These are phyloP conservation scores for Fusarium coffeatum DNA, from an alignment of 2,329 filamentous ascomycete species.

Conservation along the genomic window DNA sequence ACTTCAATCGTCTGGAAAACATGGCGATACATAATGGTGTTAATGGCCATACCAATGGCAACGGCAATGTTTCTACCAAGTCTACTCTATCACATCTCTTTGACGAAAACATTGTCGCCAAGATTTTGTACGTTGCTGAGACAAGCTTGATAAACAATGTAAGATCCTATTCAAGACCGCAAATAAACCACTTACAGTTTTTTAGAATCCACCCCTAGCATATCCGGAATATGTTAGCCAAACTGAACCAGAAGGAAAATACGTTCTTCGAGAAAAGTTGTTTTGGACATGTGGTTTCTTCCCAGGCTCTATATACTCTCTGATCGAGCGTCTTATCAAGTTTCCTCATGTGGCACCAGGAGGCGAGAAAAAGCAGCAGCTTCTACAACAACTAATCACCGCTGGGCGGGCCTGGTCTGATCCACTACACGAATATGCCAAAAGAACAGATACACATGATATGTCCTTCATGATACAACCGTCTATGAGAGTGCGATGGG, in stretches of 20 bases:
- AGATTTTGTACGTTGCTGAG: constrained; percentile 30
- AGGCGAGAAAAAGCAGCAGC: constrained; percentile 23
- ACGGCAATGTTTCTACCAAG: not conserved
- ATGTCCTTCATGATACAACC: constrained; percentile 66
- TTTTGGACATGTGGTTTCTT: constrained; percentile 57
- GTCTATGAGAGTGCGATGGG: constrained; percentile 60
- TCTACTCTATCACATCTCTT: constrained; percentile 19
- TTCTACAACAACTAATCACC: constrained; percentile 35
- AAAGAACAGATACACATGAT: constrained; percentile 63
- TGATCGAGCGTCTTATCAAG: constrained; percentile 50
- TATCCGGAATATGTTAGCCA: constrained; percentile 43
- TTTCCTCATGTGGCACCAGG: constrained; percentile 45
- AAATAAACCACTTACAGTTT: not conserved
- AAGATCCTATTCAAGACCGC: rapidly evolving
- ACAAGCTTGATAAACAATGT: constrained; percentile 31
- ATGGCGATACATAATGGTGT: constrained; percentile 10
- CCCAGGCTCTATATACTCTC: constrained; percentile 51
- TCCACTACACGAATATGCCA: constrained; percentile 48
- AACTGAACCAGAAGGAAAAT: constrained; percentile 32
- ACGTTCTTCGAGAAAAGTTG: constrained; percentile 37
- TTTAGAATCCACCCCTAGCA: constrained; percentile 31
- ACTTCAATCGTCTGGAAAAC: no score
- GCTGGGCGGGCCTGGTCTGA: constrained; percentile 50
- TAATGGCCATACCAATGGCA: constrained; percentile 10
- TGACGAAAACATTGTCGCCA: constrained; percentile 40